These are phyloP conservation scores for Komagataella pastoris DNA, from an alignment of 805 yeast species.

Conservation along the genomic window DNA sequence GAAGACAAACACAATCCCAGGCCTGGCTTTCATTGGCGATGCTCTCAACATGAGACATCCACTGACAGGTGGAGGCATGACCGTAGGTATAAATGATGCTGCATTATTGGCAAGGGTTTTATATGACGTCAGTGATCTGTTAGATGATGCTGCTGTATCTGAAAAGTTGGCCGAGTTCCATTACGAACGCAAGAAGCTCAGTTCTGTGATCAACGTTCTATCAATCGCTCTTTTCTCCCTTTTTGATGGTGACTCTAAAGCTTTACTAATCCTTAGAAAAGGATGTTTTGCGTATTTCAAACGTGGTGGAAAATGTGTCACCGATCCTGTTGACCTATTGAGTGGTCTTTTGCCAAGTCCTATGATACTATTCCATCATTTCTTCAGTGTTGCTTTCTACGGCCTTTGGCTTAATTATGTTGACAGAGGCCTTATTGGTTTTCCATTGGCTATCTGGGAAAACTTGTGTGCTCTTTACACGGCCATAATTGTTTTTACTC, in stretches of 20 bases:
- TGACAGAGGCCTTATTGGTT: conserved; percentile 48
- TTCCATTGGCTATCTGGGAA: conserved; percentile 63
- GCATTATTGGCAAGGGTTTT: conserved; percentile 53
- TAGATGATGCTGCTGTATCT: conserved; percentile 41
- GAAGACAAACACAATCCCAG: conserved; percentile 51
- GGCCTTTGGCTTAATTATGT: conserved; percentile 57
- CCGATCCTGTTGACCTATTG: conserved; percentile 71
- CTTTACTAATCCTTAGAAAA: conserved; percentile 56
- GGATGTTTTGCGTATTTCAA: conserved; percentile 86
- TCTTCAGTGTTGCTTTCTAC: conserved; percentile 83
- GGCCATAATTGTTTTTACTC: conserved; percentile 70
- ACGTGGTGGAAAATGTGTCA: conserved; percentile 70
- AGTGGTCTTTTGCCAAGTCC: conserved; percentile 77
- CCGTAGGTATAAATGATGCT: conserved; percentile 87
- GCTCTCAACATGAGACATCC: conserved; percentile 97
- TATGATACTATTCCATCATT: conserved; percentile 63
- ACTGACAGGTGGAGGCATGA: conserved; percentile 98
- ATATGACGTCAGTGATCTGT: conserved; percentile 35
- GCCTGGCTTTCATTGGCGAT: conserved; percentile 80
- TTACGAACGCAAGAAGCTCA: conserved; percentile 61
- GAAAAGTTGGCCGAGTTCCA: conserved; percentile 58
- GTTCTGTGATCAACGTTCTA: conserved; percentile 77
- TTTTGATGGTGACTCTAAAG: conserved; percentile 71
- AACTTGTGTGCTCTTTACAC: conserved; percentile 55
- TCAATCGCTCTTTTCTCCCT: conserved; percentile 83